phyloP scores from a whole-genome alignment of 176 grass and related monocot species.

The Miscanthus lutarioriparius region DNA sequence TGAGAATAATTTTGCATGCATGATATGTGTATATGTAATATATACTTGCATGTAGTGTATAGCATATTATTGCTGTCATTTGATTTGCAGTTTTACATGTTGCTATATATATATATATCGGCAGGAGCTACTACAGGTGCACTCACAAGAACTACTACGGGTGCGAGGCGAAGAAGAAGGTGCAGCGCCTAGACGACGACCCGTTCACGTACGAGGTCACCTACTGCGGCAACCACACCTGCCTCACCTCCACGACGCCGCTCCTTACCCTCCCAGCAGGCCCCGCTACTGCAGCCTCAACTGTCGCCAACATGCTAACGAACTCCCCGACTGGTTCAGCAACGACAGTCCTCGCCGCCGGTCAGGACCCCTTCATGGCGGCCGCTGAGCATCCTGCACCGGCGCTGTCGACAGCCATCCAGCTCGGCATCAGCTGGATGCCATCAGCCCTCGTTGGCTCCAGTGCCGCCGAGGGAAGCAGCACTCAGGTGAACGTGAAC shows the following conservation, averaged over 20 bases:
- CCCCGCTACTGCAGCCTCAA: background rate
- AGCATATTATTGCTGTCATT: background rate
- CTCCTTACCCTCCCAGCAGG: conserved; percentile 48
- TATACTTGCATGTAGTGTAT: background rate
- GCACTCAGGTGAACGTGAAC: background rate
- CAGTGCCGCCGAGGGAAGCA: background rate
- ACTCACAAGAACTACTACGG: conserved; percentile 92
- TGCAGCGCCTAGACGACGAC: conserved; percentile 79
- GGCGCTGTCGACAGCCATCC: conserved; percentile 53
- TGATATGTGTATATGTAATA: background rate
- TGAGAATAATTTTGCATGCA: background rate
- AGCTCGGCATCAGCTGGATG: conserved; percentile 55
- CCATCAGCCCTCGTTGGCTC: conserved; percentile 10
- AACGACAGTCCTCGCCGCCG: background rate
- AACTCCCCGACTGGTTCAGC: background rate
- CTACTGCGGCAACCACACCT: conserved; percentile 78
- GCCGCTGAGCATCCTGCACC: conserved; percentile 12
- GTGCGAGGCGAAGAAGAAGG: conserved; percentile 86
- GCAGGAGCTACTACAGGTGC: conserved; percentile 93
- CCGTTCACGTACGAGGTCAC: conserved; percentile 72
- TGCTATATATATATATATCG: background rate
- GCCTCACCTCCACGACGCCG: conserved; percentile 74
- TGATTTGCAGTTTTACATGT: background rate
- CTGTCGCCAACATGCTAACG: background rate
- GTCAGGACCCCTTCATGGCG: conserved; percentile 16